Evolutionary conservation across 371 early-diverging fungal species (phyloP).

Genomic region (Nematocida sp.): DNA sequence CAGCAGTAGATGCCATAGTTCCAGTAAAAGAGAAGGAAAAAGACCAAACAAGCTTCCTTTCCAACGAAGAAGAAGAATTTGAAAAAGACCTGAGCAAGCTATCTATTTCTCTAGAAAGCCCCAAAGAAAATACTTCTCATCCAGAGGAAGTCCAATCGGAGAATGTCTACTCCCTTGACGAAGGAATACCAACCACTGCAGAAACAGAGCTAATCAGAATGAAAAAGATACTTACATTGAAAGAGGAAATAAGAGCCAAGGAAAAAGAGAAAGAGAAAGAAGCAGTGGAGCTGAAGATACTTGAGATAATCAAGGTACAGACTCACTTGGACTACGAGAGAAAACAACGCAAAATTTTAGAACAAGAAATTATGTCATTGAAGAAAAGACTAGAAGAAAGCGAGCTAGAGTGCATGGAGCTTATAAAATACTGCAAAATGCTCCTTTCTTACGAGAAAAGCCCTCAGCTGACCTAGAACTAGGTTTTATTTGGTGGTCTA

Average conservation of each 20-base stretch:
- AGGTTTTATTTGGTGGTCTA: background rate
- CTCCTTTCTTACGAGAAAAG: conserved; percentile 22
- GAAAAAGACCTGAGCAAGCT: conserved; percentile 41
- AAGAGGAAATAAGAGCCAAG: conserved; percentile 30
- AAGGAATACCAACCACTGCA: background rate
- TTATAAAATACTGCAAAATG: conserved; percentile 43
- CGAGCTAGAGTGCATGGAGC: conserved; percentile 49
- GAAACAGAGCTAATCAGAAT: conserved; percentile 23
- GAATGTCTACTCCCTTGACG: background rate
- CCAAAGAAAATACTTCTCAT: background rate
- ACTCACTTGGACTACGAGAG: conserved; percentile 44
- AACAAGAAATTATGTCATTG: conserved; percentile 20
- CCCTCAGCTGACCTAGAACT: background rate
- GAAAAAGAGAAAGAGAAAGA: conserved; percentile 42
- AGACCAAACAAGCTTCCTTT: background rate
- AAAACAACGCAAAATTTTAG: conserved; percentile 39
- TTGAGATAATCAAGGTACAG: conserved; percentile 43
- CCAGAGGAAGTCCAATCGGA: background rate
- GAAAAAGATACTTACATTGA: conserved; percentile 34
- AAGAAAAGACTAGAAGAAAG: conserved; percentile 31
- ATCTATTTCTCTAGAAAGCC: conserved; percentile 3
- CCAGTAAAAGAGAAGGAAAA: conserved; percentile 16
- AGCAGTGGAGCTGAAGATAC: conserved; percentile 19
- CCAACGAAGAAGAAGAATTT: conserved; percentile 44
- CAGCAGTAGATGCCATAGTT: conserved; percentile 25